Conservation (phyloP, 805 yeast species). For the Metschnikowia cerradonensis region DNA sequence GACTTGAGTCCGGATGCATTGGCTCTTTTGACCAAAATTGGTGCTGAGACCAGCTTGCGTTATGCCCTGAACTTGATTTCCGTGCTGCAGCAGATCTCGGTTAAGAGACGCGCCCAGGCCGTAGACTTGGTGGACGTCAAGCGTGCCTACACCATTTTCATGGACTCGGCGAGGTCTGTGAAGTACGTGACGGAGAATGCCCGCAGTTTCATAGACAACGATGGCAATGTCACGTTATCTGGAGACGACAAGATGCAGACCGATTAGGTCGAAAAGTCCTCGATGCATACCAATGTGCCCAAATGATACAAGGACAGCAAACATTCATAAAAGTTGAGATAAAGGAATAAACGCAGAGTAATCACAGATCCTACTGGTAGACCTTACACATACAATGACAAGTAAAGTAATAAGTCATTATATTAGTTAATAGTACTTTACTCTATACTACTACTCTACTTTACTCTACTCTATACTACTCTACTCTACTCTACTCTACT, state of each 20-base stretch:
- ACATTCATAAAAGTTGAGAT: too few species aligned
- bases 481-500: too few species aligned
- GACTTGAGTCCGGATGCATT: slow-evolving; percentile 79
- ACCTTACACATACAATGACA: too few species aligned
- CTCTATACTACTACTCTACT: too few species aligned
- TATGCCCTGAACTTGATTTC: slow-evolving; percentile 89
- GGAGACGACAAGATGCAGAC: slow-evolving; percentile 39
- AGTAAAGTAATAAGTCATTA: too few species aligned
- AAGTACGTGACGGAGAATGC: slow-evolving; percentile 71
- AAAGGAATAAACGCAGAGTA: too few species aligned
- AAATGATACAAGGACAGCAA: too few species aligned
- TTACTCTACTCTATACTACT: too few species aligned
- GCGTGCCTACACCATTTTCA: slow-evolving; percentile 79
- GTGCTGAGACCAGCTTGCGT: slow-evolving; percentile 84
- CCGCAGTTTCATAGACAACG: slow-evolving; percentile 69
- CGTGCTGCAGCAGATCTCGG: slow-evolving; percentile 82
- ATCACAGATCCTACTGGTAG: too few species aligned
- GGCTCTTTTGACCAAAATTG: slow-evolving; percentile 83
- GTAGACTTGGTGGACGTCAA: slow-evolving; percentile 82
- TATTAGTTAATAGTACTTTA: too few species aligned
- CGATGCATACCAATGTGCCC: too few species aligned
- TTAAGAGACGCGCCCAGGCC: slow-evolving; percentile 65
- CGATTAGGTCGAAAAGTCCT: slow-evolving; percentile 9
- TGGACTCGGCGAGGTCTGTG: slow-evolving; percentile 87
- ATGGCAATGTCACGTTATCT: slow-evolving; percentile 60